Base-by-base conservation (phyloP, 441 rosid species). In the Adansonia rubrostipa region DNA sequence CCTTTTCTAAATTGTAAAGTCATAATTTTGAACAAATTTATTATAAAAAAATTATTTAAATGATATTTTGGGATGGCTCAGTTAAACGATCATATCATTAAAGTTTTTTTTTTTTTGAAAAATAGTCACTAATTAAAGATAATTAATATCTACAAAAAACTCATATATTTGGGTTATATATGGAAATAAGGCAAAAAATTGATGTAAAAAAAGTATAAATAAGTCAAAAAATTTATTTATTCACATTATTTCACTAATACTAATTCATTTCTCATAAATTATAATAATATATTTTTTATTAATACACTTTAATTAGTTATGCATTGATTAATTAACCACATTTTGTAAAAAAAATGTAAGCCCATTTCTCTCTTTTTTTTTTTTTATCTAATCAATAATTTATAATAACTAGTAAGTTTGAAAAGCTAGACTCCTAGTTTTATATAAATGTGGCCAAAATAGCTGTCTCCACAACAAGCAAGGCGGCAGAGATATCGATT, bases 401-500 rank as follows among this genome's bases (percentile, higher is more conserved):
- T 51, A 36, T 36, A 20, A 20, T 58, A 19, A 17, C 2, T 61
- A 4, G 0, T n/a, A 63, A 63, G 44, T 13, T 63, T 62, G 66
- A 61, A 61, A 61, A 61, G 8, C 9, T 24, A 42, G 4, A 62
- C 17, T 33, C 33, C 4, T 63, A 2, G n/a, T 10, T 62, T 19
- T 7, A 24, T 13, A 28, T 13, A 5, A 11, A 42, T 53, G 61
- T 51, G 45, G 24, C 75, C 20, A 53, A 71, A 53, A 15, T 28
- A 51, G 24, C 15, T 51, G 62, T 20, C 19, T 24, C 28, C 61
- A 51, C 74, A 15, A 53, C 14, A 48, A 69, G 57, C 15, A 76
- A 24, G 60, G 69, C 80, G 67, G 80, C 58, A 0, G 72, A 50
- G 45, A 13, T 19, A n/a, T 58, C 33, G 61, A 9, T 51, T 71